Base-by-base conservation (phyloP, 441 rosid species). In the Corymbia citriodora region DNA sequence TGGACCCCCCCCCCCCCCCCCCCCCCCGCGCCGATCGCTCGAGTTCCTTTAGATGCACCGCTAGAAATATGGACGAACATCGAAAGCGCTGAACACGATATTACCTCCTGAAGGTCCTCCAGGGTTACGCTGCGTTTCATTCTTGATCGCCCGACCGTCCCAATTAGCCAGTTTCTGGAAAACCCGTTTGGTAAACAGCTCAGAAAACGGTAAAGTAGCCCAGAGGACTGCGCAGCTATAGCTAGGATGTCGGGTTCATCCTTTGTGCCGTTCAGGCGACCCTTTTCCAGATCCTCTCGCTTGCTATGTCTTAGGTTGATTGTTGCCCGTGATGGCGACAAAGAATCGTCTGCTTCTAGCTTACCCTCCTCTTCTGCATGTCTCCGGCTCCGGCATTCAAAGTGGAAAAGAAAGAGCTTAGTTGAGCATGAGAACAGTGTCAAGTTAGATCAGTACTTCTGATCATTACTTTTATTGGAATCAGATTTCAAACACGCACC, bases 321-420 rank as follows among this genome's bases (percentile, higher is more conserved):
- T 0, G 85, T 45, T 79, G 85, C 85, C 23, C 7, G 85, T 31
- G 19, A 36, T 23, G 52, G n/a, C 25, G 29, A 72, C 45, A 12
- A 72, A 12, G 82, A 72, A 36, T 72, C 27, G 10, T 72, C 82
- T 72, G 49, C 82, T 36, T 72, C 82, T 72, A 36, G 49, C 49
- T 72, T 19, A 19, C 6, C 2, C 15, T 36, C 49, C 82, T 72
- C 49, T 36, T 72, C 27, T 27, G 3, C 82, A 81, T 70, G 40
- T 90, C 55, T 83, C 13, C 94, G 97, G 99, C 99, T 97, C 87
- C 96, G 97, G 99, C 97, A 36, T 88, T 97, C 99, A 33, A 97
- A 97, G 90, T 95, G 99, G 99, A 99, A 97, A 98, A 55, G 99
- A 97, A 93, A 96, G 98, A 94, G 99, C 99, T 17, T 98, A 96